These are phyloP conservation scores for Sugiyamaella sp. DNA, from an alignment of 1,139 yeast species.

Conservation along the genomic window DNA sequence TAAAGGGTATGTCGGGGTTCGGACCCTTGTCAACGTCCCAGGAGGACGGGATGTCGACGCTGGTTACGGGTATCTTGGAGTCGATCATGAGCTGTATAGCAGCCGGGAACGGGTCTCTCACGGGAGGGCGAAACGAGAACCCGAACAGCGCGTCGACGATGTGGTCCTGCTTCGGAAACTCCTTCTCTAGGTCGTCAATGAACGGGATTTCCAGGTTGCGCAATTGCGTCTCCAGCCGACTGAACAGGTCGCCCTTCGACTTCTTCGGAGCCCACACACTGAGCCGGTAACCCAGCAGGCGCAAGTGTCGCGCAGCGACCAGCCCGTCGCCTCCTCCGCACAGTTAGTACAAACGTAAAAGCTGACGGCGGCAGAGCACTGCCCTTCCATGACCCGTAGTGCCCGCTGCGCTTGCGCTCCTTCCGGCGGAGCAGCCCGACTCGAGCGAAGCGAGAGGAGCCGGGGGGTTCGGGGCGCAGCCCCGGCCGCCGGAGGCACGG, in stretches of 20 bases:
- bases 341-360: neutral
- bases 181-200: conserved; percentile 40
- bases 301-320: conserved; percentile 91
- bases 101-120: conserved; percentile 74
- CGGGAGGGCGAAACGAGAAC: conserved; percentile 88
- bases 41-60: conserved; percentile 93
- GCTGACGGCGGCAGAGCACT: too few relatives aligned
- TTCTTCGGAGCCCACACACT: conserved; percentile 52
- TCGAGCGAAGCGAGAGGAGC: too few relatives aligned
- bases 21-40: conserved; percentile 97
- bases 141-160: conserved; percentile 89
- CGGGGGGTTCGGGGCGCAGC: too few relatives aligned
- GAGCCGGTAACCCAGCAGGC: conserved; percentile 77
- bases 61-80: conserved; percentile 56
- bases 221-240: conserved; percentile 59
- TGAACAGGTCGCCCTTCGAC: conserved; percentile 42
- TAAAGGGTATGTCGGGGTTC: conserved; percentile 42
- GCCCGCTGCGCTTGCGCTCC: too few relatives aligned
- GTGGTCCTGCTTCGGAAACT: conserved; percentile 44
- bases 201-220: conserved; percentile 56
- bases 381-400: too few relatives aligned
- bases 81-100: conserved; percentile 56
- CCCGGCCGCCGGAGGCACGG: too few relatives aligned
- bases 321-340: conserved; percentile 81
- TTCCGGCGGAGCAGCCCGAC: too few relatives aligned